Base-by-base conservation (phyloP, 2,329 filamentous ascomycete species). In the Graphilbum fragrans region DNA sequence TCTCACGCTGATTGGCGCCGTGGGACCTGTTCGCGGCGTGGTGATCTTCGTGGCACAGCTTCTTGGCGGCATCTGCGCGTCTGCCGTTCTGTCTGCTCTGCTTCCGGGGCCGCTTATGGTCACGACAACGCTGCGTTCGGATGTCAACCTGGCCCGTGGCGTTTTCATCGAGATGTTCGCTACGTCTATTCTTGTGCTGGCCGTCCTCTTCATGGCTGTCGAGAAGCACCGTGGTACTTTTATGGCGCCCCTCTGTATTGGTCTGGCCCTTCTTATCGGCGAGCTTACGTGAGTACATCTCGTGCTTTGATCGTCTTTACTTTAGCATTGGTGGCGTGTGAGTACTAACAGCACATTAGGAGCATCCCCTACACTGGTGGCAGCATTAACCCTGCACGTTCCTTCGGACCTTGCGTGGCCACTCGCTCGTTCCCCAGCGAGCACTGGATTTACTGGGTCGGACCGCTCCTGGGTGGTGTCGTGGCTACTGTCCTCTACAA, bases 151-250 rank as follows among this genome's bases (percentile, higher is more conserved):
- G 10, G 63, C 63, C 0, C 76, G 75, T 45, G 79, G 78, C 7
- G 60, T 82, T 33, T 80, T 82, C 52, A 69, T 82, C 37, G 79
- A 82, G 56, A 70, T 78, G 61, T 77, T 82, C 50, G 63, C 81
- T 31, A 82, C 78, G 0, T 63, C 74, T 0, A 67, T 80, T 53
- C 63, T 83, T 10, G 69, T 81, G 8, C 64, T 82, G 41, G 71
- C 77, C 3, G 73, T 82, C 23, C 73, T 78, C 55, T 80, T 85
- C 72, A 66, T 85, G 35, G 80, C 80, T 0, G 74, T 76, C 4
- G 80, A 85, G 55, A 86, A 86, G 60, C 80, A 86, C 56, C 77
- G 78, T 35, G 74, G 75, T 3, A 86, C 82, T 0, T 84, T 70
- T 53, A 60, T 86, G 2, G 82, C 82, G 0, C 82, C 82, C 0